Conservation (phyloP, 192 early-diverging fungal genomes). For the Coemansia guatemalensis region DNA sequence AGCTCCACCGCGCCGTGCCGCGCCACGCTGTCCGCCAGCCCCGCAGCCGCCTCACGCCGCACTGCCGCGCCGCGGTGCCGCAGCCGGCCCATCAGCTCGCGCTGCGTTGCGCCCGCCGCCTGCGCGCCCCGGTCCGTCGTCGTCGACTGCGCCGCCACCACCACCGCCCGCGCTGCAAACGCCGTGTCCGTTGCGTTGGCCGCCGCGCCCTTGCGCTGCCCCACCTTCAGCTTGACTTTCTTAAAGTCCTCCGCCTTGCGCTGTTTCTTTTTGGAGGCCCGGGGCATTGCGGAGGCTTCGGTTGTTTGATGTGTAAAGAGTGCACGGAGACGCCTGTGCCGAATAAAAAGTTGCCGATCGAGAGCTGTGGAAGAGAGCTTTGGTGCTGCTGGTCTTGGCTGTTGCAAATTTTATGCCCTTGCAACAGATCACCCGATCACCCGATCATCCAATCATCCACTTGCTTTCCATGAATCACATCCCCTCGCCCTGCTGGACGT, state of each 20-base stretch:
- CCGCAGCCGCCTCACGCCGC: conserved; percentile 54
- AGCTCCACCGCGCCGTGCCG: conserved; percentile 48
- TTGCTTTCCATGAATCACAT: too few species aligned
- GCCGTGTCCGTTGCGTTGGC: conserved; percentile 79
- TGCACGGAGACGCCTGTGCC: neutral
- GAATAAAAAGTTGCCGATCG: neutral
- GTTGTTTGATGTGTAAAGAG: neutral
- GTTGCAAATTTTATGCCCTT: neutral
- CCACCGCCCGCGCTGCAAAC: conserved; percentile 79
- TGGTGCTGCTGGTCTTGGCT: neutral
- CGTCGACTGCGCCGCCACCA: conserved; percentile 78
- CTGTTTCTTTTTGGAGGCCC: conserved; percentile 67
- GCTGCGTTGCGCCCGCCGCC: conserved; percentile 71
- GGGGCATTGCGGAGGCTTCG: conserved; percentile 48
- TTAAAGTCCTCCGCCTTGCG: conserved; percentile 77
- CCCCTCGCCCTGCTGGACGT: too few species aligned
- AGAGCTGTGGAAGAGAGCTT: neutral
- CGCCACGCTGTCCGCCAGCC: conserved; percentile 49
- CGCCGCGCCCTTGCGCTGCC: conserved; percentile 78
- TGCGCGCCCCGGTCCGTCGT: conserved; percentile 70
- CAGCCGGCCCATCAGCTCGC: conserved; percentile 71
- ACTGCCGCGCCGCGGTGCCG: conserved; percentile 72
- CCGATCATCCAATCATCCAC: too few species aligned
- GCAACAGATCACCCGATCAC: too few species aligned
- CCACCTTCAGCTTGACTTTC: conserved; percentile 92